Conservation (phyloP, 2,329 filamentous ascomycete species). For the Fusarium nurragi region DNA sequence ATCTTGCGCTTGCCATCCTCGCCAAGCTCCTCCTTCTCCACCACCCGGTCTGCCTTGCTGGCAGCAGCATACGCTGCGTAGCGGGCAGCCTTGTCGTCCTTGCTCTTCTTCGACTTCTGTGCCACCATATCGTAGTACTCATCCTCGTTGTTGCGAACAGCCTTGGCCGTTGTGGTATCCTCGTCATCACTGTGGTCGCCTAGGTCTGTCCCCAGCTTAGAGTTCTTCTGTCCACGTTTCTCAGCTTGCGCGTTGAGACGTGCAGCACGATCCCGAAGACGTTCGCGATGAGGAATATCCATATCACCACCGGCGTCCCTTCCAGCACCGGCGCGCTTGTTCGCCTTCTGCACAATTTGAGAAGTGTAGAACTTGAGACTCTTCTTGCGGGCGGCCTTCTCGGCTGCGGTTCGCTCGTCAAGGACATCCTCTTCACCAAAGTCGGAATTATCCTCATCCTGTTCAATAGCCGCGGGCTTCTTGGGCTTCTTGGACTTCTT, state of each 20-base stretch:
- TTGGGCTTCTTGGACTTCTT: slow-evolving; percentile 57
- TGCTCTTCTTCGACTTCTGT: slow-evolving; percentile 73
- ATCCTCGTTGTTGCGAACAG: slow-evolving; percentile 67
- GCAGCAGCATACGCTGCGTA: slow-evolving; percentile 67
- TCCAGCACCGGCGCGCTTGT: slow-evolving; percentile 79
- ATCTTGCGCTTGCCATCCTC: slow-evolving; percentile 92
- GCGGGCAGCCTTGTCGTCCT: slow-evolving; percentile 73
- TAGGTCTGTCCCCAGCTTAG: slow-evolving; percentile 71
- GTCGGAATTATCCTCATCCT: slow-evolving; percentile 76
- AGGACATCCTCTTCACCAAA: slow-evolving; percentile 90
- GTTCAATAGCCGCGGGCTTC: slow-evolving; percentile 51
- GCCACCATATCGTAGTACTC: slow-evolving; percentile 94
- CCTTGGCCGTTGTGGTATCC: slow-evolving; percentile 64
- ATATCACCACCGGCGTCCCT: slow-evolving; percentile 80
- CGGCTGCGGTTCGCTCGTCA: slow-evolving; percentile 79
- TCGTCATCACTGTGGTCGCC: slow-evolving; percentile 75
- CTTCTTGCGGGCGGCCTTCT: slow-evolving; percentile 91
- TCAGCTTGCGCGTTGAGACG: slow-evolving; percentile 90
- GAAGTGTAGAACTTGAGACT: slow-evolving; percentile 97
- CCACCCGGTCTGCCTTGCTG: slow-evolving; percentile 69
- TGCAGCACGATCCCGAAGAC: slow-evolving; percentile 84
- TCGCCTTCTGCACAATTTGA: slow-evolving; percentile 94
- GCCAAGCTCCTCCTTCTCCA: slow-evolving; percentile 75
- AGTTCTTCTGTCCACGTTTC: slow-evolving; percentile 75
- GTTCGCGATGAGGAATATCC: slow-evolving; percentile 89